These are phyloP conservation scores for Huntiella savannae DNA, from an alignment of 2,329 filamentous ascomycete genomes.

Conservation along the genomic window DNA sequence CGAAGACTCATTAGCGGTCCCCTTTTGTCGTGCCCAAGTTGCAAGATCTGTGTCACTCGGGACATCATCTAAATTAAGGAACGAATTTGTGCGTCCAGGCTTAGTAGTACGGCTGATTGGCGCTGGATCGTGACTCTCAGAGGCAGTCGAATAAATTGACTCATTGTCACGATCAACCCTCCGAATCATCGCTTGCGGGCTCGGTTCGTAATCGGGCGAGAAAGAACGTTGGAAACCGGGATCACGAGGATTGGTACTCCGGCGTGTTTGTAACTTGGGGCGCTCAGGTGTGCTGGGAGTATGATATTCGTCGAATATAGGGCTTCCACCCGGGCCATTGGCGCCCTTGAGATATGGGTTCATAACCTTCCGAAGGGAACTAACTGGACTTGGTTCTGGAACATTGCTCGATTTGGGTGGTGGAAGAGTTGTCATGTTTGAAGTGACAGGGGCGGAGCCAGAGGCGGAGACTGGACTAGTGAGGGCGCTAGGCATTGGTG, in stretches of 20 bases:
- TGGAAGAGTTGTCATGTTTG: slow-evolving; percentile 18
- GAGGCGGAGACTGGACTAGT: not conserved
- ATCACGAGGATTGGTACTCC: slow-evolving; percentile 10
- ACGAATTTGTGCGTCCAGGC: slow-evolving; percentile 25
- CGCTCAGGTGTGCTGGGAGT: slow-evolving; percentile 8
- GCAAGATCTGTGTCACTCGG: slow-evolving; percentile 28
- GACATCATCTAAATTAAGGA: slow-evolving; percentile 28
- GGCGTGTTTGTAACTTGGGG: slow-evolving; percentile 1
- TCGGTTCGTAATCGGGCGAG: slow-evolving; percentile 57
- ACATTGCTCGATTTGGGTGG: slow-evolving; percentile 19
- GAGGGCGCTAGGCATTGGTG: slow-evolving; percentile 16
- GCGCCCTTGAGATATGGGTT: slow-evolving; percentile 48
- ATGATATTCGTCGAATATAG: slow-evolving; percentile 6
- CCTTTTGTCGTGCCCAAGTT: not conserved
- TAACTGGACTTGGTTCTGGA: slow-evolving; percentile 43
- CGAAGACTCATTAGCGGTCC: not conserved
- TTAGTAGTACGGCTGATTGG: slow-evolving; percentile 19
- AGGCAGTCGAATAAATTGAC: slow-evolving; percentile 13
- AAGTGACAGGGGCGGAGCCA: not conserved
- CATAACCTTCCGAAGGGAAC: slow-evolving; percentile 73
- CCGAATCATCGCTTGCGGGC: slow-evolving; percentile 51
- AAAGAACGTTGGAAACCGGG: slow-evolving; percentile 35
- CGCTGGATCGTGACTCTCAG: slow-evolving; percentile 16
- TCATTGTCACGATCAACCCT: slow-evolving; percentile 33
- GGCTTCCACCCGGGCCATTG: slow-evolving; percentile 3